Conservation (phyloP, 73 alveolate species). For the Durusdinium trenchii region DNA sequence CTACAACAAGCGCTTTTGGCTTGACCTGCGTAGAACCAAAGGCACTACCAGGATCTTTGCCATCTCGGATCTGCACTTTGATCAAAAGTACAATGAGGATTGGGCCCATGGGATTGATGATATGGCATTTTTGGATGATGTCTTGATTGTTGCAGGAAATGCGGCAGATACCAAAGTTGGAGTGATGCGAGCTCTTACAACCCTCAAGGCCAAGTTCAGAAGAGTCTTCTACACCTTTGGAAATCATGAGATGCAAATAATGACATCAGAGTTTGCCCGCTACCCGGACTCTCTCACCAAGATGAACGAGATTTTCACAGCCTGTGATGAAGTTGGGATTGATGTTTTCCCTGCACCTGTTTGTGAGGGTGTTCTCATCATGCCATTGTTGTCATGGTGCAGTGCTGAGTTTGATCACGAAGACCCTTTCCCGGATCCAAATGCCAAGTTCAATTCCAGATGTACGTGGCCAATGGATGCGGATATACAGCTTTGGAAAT, state of each 20-base stretch:
- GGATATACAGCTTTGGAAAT: slow-evolving; percentile 84
- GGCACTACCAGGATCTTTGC: slow-evolving; percentile 77
- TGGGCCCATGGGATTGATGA: slow-evolving; percentile 86
- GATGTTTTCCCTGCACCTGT: slow-evolving; percentile 93
- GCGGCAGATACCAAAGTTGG: slow-evolving; percentile 90
- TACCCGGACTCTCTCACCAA: slow-evolving; percentile 88
- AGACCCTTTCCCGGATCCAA: slow-evolving; percentile 93
- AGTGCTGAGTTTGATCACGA: slow-evolving; percentile 87
- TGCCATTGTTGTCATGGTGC: slow-evolving; percentile 88
- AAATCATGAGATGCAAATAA: slow-evolving; percentile 85
- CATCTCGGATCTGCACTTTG: slow-evolving; percentile 75
- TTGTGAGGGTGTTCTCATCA: slow-evolving; percentile 65
- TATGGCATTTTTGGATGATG: slow-evolving; percentile 93
- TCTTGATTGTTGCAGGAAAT: slow-evolving; percentile 90
- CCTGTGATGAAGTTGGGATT: slow-evolving; percentile 82
- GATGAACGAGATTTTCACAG: slow-evolving; percentile 35
- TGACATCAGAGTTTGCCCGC: slow-evolving; percentile 52
- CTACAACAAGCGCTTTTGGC: slow-evolving; percentile 55
- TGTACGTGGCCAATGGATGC: slow-evolving; percentile 94
- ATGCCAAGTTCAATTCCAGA: slow-evolving; percentile 45
- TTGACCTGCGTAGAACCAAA: slow-evolving; percentile 53
- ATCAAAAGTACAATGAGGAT: slow-evolving; percentile 68
- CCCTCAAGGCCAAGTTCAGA: slow-evolving; percentile 76
- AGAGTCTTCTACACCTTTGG: slow-evolving; percentile 88
- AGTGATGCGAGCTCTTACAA: slow-evolving; percentile 60